Conservation (phyloP, 2,329 filamentous ascomycete species). For the Talaromyces amestolkiae region DNA sequence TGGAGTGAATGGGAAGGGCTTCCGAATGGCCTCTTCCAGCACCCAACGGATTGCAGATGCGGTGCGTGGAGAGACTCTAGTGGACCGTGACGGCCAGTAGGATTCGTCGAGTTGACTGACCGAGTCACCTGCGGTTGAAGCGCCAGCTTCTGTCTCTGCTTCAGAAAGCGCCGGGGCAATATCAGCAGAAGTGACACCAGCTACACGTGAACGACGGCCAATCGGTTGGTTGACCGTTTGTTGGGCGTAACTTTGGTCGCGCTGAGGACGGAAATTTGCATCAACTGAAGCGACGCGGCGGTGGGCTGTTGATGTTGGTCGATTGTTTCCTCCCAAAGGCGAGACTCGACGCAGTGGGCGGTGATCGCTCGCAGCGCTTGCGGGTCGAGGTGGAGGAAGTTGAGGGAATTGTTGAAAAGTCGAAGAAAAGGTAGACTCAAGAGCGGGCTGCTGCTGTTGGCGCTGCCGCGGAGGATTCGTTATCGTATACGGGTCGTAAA, state of each 20-base stretch:
- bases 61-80: slow-evolving; percentile 75
- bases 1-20: slow-evolving; percentile 77
- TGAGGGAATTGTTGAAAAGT: slow-evolving; percentile 24
- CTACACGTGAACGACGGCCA: slow-evolving; percentile 7
- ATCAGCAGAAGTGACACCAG: slow-evolving; percentile 23
- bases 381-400: slow-evolving; percentile 43
- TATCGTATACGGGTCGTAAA: slow-evolving; percentile 50
- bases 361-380: slow-evolving; percentile 53
- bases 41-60: slow-evolving; percentile 89
- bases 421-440: slow-evolving; percentile 45
- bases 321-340: slow-evolving; percentile 49
- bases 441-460: slow-evolving; percentile 48
- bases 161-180: slow-evolving; percentile 35
- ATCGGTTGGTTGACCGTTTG: slow-evolving; percentile 22
- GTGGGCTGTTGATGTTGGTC: slow-evolving; percentile 30
- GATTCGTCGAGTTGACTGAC: slow-evolving; percentile 39
- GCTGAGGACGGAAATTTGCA: slow-evolving; percentile 32
- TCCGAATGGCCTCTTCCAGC: slow-evolving; percentile 83
- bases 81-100: slow-evolving; percentile 52
- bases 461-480: slow-evolving; percentile 45
- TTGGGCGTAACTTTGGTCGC: slow-evolving; percentile 33
- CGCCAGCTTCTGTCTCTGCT: slow-evolving; percentile 33
- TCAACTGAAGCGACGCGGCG: slow-evolving; percentile 47
- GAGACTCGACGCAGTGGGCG: slow-evolving; percentile 54
- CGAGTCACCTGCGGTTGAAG: slow-evolving; percentile 33